Conservation (phyloP, 2,329 filamentous ascomycete species). For the Colletotrichum godetiae region DNA sequence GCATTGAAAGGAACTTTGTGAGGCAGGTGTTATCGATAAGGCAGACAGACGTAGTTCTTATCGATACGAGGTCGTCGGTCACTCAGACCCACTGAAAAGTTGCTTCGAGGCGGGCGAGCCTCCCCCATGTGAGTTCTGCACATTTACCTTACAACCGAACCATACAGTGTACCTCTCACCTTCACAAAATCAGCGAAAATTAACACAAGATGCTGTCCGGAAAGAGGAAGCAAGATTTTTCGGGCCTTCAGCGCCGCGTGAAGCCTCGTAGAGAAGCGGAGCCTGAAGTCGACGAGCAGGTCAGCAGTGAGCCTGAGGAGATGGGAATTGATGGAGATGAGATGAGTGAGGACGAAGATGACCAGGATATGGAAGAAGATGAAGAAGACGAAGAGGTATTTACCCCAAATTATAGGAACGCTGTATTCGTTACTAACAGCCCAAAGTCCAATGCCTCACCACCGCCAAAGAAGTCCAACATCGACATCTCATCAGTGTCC, state of each 20-base stretch:
- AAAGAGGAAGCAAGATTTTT: slow-evolving; percentile 35
- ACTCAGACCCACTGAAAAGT: slow-evolving; percentile 36
- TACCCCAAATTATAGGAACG: not conserved
- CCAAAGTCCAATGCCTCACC: slow-evolving; percentile 39
- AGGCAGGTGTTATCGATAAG: slow-evolving; percentile 8
- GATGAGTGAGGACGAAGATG: slow-evolving; percentile 32
- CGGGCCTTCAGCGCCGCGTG: slow-evolving; percentile 52
- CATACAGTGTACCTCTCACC: not conserved
- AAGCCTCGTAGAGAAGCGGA: slow-evolving; percentile 51
- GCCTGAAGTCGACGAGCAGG: slow-evolving; percentile 34
- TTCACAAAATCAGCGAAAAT: not conserved
- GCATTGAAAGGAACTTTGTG: not conserved
- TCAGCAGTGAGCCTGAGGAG: slow-evolving; percentile 30
- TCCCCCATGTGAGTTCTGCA: slow-evolving; percentile 13
- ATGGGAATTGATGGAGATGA: slow-evolving; percentile 10
- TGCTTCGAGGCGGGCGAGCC: slow-evolving; percentile 1
- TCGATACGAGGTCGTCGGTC: not conserved
- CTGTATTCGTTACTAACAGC: slow-evolving; percentile 39
- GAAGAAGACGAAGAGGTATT: slow-evolving; percentile 44
- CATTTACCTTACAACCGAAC: not conserved
- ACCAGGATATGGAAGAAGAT: slow-evolving; percentile 46
- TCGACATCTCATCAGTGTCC: slow-evolving; percentile 73
- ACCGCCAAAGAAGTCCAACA: slow-evolving; percentile 42
- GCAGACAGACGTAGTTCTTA: not conserved
- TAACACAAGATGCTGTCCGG: slow-evolving; percentile 23